A percentile compares a stretch with the other conserved stretches of the same genome.
Conservation (phyloP, 202 grass and related monocot species). For the Cymbopogon flexuosus region DNA sequence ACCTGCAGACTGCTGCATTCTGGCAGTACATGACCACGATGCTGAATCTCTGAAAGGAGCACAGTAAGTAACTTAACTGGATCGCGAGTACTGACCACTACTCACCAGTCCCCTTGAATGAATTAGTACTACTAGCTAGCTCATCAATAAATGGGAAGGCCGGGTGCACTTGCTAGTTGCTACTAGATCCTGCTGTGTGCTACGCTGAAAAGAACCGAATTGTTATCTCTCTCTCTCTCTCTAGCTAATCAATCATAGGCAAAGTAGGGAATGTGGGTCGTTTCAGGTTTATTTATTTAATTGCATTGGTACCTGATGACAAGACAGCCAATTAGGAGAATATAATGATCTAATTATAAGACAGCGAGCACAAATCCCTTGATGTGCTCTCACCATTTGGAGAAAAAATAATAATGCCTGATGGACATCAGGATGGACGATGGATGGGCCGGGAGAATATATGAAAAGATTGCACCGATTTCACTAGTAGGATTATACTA, state of each 20-base stretch:
- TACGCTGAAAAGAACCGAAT: slow-evolving; percentile 6
- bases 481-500: slow-evolving; percentile 17
- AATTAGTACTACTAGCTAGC: background rate
- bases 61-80: background rate
- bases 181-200: slow-evolving; percentile 18
- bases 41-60: background rate
- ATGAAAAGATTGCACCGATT: slow-evolving; percentile 16
- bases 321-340: slow-evolving; percentile 27
- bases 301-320: background rate
- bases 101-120: background rate
- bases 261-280: slow-evolving; percentile 3
- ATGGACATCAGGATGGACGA: background rate
- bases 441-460: slow-evolving; percentile 22
- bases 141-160: background rate
- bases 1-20: background rate
- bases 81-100: background rate
- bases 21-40: background rate
- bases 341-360: slow-evolving; percentile 26
- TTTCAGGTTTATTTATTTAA: background rate
- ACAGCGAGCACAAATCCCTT: slow-evolving; percentile 18
- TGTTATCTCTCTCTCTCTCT: slow-evolving; percentile 18
- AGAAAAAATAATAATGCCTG: background rate
- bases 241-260: slow-evolving; percentile 19
- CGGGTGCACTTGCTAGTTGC: background rate
- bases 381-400: background rate